phyloP scores from a whole-genome alignment of 1,139 yeast genomes.

The Entelexis paramagnoliae region DNA sequence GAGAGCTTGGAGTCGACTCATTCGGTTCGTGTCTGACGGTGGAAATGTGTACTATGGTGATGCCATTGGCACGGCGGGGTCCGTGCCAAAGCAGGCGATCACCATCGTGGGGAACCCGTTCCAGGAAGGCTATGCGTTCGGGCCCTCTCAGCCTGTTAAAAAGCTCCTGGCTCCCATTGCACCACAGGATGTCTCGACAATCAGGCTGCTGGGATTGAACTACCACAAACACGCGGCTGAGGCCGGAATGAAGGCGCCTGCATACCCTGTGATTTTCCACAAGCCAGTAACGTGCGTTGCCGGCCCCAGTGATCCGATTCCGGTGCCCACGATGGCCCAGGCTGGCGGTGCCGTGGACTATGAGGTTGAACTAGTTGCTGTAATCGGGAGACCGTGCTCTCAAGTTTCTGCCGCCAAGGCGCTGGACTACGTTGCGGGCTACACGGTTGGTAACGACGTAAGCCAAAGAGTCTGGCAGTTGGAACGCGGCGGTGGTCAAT shows the following conservation, averaged over 20 bases:
- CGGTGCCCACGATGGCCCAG: slow-evolving; percentile 40
- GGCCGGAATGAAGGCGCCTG: slow-evolving; percentile 29
- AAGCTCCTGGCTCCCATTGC: slow-evolving; percentile 37
- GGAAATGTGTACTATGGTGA: slow-evolving; percentile 39
- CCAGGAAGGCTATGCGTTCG: slow-evolving; percentile 32
- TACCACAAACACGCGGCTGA: slow-evolving; percentile 28
- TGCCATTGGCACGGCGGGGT: slow-evolving; percentile 31
- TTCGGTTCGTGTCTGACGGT: slow-evolving; percentile 36
- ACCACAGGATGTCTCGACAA: slow-evolving; percentile 32
- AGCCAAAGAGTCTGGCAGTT: slow-evolving; percentile 47
- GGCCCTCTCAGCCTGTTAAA: slow-evolving; percentile 31
- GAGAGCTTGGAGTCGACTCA: slow-evolving; percentile 26
- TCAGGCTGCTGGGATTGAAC: slow-evolving; percentile 34
- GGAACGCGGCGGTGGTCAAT: slow-evolving; percentile 41
- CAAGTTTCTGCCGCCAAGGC: slow-evolving; percentile 40
- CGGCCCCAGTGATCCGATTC: slow-evolving; percentile 36
- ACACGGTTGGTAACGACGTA: slow-evolving; percentile 46
- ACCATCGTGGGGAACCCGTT: slow-evolving; percentile 39
- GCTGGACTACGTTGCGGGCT: slow-evolving; percentile 41
- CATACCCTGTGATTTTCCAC: slow-evolving; percentile 42
- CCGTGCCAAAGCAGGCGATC: slow-evolving; percentile 30
- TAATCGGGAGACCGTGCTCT: slow-evolving; percentile 42
- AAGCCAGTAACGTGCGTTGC: slow-evolving; percentile 38
- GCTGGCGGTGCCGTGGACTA: slow-evolving; percentile 38
- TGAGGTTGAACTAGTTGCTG: slow-evolving; percentile 46